Evolutionary conservation across 805 yeast species (phyloP), one percentile per base, ranked within the genome.

Genomic region (Phaffomyces antillensis): DNA sequence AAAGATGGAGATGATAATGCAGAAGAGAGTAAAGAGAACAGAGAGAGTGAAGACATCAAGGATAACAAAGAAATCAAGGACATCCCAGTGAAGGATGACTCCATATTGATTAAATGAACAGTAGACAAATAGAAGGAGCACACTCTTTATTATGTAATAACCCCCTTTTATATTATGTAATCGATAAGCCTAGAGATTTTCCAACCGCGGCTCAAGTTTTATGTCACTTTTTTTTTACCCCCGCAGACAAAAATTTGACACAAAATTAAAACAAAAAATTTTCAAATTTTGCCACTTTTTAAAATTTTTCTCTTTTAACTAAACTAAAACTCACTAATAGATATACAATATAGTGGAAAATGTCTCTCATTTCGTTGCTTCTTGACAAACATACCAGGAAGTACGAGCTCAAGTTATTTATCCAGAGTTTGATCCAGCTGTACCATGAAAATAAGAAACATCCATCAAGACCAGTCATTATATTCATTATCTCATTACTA

Each of bases 401-500:
- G 35, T 40, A 47, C 25, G 61, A 59, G 48, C 40, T 55, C 42
- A 48, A 35, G 45, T 33, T 59, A n/a, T 26, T 59, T 16, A 39
- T 53, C 3, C 36, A 33, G 25, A 56, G 56, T 49, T 37, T 58
- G 25, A 20, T 59, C 3, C 60, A 52, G 44, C 59, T 59, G 16
- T 51, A 52, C 47, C 46, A 39, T 16, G 63, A 59, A 43, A 59
- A 59, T 46, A 51, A 43, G 31, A 40, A 47, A 18, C 54, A 54
- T 26, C 63, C 63, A 1, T 54, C 63, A 15, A 52, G 49, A 38
- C 63, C 53, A 1, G 63, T 58, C n/a, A 26, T 59, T 15, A 56
- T 59, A 25, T 59, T 59, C 37, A 30, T 59, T 15, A 46, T 55
- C 16, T 53, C 63, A 2, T 35, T 59, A n/a, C 40, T 56, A 0